Evolutionary conservation across 257 asterid species (phyloP).

Genomic region (Jasminum sambac): DNA sequence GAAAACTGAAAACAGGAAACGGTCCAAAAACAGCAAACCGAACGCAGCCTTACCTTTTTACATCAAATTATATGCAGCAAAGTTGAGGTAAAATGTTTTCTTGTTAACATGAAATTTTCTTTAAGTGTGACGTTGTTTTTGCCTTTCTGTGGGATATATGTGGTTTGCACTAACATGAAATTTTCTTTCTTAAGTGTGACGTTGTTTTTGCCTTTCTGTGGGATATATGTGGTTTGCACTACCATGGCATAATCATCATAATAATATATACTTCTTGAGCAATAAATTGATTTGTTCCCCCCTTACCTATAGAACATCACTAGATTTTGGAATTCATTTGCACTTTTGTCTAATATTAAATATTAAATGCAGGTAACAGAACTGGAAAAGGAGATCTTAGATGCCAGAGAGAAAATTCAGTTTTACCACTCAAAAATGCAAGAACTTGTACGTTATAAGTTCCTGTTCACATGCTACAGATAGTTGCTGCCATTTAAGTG

Average conservation of each 20-base stretch:
- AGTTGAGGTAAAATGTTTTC: background rate
- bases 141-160: background rate
- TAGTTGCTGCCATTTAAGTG: slow-evolving; percentile 4
- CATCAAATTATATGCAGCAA: background rate
- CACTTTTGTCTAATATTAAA: slow-evolving; percentile 16
- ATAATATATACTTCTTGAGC: slow-evolving; percentile 3
- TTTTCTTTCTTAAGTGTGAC: background rate
- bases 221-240: background rate
- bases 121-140: slow-evolving; percentile 3
- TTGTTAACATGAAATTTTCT: background rate
- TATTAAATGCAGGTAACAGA: slow-evolving; percentile 71
- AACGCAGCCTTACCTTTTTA: too few species aligned
- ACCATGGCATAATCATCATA: slow-evolving; percentile 1
- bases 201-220: background rate
- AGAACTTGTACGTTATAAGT: slow-evolving; percentile 75
- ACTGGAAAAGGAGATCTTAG: slow-evolving; percentile 89
- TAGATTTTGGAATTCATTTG: slow-evolving; percentile 15
- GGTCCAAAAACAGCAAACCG: too few species aligned
- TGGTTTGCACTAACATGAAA: slow-evolving; percentile 3
- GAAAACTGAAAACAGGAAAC: too few species aligned
- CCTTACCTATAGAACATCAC: slow-evolving; percentile 2
- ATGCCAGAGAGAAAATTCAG: slow-evolving; percentile 84
- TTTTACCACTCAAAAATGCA: slow-evolving; percentile 94
- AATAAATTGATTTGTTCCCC: background rate
- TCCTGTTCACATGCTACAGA: slow-evolving; percentile 15